A percentile compares a stretch with the other conserved stretches of the same genome.
Conservation (phyloP, 2,329 filamentous ascomycete species). For the Ophiocordyceps camponoti-floridani region DNA sequence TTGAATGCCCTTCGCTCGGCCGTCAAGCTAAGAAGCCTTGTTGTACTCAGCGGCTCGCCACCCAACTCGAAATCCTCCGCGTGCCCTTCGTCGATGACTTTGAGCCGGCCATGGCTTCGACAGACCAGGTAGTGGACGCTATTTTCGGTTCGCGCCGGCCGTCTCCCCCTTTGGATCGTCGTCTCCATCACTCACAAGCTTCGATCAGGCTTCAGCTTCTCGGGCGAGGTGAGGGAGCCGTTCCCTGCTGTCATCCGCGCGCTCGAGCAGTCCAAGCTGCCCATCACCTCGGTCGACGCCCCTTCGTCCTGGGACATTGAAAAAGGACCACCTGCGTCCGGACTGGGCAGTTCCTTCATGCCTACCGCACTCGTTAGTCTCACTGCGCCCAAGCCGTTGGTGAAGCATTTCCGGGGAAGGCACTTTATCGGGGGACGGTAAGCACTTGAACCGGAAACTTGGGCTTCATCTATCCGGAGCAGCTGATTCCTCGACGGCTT, state of each 20-base stretch:
- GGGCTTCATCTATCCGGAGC: background rate
- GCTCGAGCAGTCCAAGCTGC: slow-evolving; percentile 53
- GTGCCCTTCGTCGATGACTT: slow-evolving; percentile 80
- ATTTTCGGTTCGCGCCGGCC: slow-evolving; percentile 53
- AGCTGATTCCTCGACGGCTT: background rate
- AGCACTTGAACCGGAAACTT: slow-evolving; percentile 10
- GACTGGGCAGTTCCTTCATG: slow-evolving; percentile 63
- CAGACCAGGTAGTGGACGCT: slow-evolving; percentile 77
- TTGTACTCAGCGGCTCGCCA: slow-evolving; percentile 49
- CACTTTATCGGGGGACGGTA: slow-evolving; percentile 84
- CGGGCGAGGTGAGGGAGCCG: slow-evolving; percentile 79
- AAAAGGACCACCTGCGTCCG: slow-evolving; percentile 58
- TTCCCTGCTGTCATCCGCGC: slow-evolving; percentile 68
- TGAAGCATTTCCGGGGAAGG: slow-evolving; percentile 64
- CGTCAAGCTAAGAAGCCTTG: slow-evolving; percentile 1
- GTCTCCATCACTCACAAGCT: background rate
- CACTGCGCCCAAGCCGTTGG: slow-evolving; percentile 83
- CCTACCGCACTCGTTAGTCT: slow-evolving; percentile 70
- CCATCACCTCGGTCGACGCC: slow-evolving; percentile 78
- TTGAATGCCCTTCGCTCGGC: background rate
- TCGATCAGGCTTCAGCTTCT: slow-evolving; percentile 66
- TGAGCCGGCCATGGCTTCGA: slow-evolving; percentile 38
- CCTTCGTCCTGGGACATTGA: slow-evolving; percentile 94
- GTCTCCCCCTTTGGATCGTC: background rate
- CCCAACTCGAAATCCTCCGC: slow-evolving; percentile 66